Conservation (phyloP, 306 rosid species). For the Ammopiptanthus mongolicus region DNA sequence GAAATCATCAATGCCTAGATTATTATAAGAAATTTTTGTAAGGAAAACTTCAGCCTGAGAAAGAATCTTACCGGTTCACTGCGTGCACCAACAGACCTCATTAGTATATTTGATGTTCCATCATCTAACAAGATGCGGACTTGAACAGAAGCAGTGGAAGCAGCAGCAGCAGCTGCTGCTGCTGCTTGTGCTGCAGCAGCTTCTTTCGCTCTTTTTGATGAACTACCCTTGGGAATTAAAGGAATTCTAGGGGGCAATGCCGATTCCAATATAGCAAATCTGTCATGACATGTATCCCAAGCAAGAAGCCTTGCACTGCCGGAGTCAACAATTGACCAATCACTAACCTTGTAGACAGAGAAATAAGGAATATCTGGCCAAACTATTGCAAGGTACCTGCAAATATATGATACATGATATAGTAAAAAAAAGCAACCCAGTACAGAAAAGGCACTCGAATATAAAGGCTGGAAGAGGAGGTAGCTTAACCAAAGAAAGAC, state of each 20-base stretch:
- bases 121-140: slow-evolving; percentile 96
- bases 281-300: slow-evolving; percentile 97
- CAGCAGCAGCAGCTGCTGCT: slow-evolving; percentile 96
- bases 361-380: slow-evolving; percentile 99
- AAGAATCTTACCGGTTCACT: slow-evolving; percentile 72
- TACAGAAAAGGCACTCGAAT: background rate
- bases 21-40: background rate
- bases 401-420: slow-evolving; percentile 31
- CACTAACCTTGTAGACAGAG: slow-evolving; percentile 89
- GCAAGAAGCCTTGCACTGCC: slow-evolving; percentile 98
- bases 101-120: slow-evolving; percentile 94
- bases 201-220: slow-evolving; percentile 89
- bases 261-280: slow-evolving; percentile 94
- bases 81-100: slow-evolving; percentile 90
- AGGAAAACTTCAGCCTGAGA: background rate
- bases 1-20: slow-evolving; percentile 1
- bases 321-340: slow-evolving; percentile 98
- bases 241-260: slow-evolving; percentile 83
- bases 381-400: slow-evolving; percentile 89
- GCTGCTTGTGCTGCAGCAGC: slow-evolving; percentile 99
- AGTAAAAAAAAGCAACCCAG: slow-evolving; percentile 27
- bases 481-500: background rate
- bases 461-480: background rate
- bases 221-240: slow-evolving; percentile 71
- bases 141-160: slow-evolving; percentile 94